A percentile compares a stretch with the other conserved stretches of the same genome.
These are phyloP conservation scores for Didymella pinodella DNA, from an alignment of 2,329 filamentous ascomycete genomes.

Conservation along the genomic window DNA sequence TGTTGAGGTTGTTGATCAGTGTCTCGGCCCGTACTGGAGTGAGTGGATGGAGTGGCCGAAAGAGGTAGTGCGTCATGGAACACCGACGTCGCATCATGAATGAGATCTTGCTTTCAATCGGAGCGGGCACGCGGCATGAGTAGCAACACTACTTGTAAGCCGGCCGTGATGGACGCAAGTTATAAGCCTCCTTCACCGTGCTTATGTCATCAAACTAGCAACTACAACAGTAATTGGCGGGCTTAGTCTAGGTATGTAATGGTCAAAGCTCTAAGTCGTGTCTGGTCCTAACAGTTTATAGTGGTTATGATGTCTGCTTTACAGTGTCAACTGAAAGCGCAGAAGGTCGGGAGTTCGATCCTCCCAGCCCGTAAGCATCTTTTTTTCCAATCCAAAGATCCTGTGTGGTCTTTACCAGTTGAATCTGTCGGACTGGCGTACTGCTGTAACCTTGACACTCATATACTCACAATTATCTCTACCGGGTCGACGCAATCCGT, in stretches of 20 bases:
- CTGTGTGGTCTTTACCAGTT: too few species aligned
- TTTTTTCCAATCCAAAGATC: conserved; percentile 18
- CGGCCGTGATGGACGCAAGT: not conserved
- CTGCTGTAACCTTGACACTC: too few species aligned
- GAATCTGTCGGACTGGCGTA: too few species aligned
- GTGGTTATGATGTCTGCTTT: conserved; percentile 52
- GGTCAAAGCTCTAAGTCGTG: not conserved
- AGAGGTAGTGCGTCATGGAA: conserved; percentile 5
- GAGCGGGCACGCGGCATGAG: not conserved
- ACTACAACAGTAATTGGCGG: not conserved
- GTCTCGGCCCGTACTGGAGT: conserved; percentile 28
- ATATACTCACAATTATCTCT: too few species aligned
- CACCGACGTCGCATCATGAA: not conserved
- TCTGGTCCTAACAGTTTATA: not conserved
- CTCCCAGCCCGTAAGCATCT: conserved; percentile 42
- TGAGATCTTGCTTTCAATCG: not conserved
- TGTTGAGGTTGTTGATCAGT: conserved; percentile 24
- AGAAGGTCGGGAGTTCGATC: conserved; percentile 49
- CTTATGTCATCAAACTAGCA: conserved; percentile 1
- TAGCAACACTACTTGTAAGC: too few species aligned
- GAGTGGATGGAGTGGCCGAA: conserved; percentile 26
- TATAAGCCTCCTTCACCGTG: not conserved
- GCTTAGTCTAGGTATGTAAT: conserved; percentile 3
- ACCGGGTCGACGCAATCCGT: too few species aligned
- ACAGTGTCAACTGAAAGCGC: conserved; percentile 42